Percentiles rank a stretch among this genome's conserved stretches.
phyloP scores from a whole-genome alignment of 2,329 filamentous ascomycete genomes.

The Amesomyces nigricolor region DNA sequence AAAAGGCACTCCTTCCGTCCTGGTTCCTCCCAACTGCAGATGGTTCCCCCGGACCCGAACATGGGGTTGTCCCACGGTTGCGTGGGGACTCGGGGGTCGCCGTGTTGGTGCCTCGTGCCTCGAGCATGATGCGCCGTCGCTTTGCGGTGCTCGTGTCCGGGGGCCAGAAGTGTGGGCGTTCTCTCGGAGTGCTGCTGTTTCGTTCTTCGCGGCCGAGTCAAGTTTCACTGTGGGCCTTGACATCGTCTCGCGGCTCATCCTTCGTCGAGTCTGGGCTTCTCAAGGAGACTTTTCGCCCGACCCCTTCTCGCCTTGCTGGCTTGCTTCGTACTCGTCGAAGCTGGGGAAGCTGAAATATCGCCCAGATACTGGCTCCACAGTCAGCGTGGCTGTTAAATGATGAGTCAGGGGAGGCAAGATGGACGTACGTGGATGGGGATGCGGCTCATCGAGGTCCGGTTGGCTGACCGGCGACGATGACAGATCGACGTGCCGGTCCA shows the following conservation, averaged over 20 bases:
- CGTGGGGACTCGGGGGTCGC: neutral
- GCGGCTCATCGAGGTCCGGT: constrained; percentile 28
- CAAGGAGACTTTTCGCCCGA: constrained; percentile 30
- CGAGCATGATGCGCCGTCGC: constrained; percentile 7
- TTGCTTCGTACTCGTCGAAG: constrained; percentile 61
- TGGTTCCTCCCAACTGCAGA: neutral
- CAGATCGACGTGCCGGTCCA: constrained; percentile 24
- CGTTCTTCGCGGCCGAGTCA: constrained; percentile 8
- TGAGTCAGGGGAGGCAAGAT: neutral
- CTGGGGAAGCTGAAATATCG: constrained; percentile 70
- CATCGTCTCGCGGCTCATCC: constrained; percentile 3
- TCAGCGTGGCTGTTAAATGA: constrained; percentile 7
- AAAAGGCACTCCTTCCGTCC: constrained; percentile 9
- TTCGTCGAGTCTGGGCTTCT: constrained; percentile 10
- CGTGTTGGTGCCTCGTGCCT: neutral
- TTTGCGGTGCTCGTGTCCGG: constrained; percentile 11
- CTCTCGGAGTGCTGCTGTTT: constrained; percentile 4
- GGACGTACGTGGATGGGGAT: constrained; percentile 21
- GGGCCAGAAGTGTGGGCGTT: constrained; percentile 9
- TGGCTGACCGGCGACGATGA: constrained; percentile 29
- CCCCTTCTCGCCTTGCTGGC: constrained; percentile 39
- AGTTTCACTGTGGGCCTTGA: neutral
- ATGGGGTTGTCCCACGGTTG: constrained; percentile 6
- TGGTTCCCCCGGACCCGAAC: neutral
- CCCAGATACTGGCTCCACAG: constrained; percentile 35